These are phyloP conservation scores for Fusarium haematococcum DNA, from an alignment of 2,329 filamentous ascomycete genomes.

Conservation along the genomic window DNA sequence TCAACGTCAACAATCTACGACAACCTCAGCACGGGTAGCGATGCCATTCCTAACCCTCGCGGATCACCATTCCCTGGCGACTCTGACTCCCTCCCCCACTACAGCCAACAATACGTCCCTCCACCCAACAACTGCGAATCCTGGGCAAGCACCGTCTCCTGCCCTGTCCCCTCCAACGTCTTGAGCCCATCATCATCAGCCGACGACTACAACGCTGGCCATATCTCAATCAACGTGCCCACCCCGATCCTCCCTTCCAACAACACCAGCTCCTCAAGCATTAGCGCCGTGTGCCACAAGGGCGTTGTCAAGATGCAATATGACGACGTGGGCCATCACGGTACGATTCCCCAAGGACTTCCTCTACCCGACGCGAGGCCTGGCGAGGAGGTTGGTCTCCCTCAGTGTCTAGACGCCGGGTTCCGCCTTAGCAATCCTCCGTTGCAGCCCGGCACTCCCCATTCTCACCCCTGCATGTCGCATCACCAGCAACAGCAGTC, in stretches of 20 bases:
- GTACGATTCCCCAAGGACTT: constrained; percentile 32
- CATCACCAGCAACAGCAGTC: constrained; percentile 41
- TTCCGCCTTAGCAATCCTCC: constrained; percentile 47
- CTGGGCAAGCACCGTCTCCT: constrained; percentile 59
- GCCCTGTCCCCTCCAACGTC: constrained; percentile 61
- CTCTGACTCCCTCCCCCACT: constrained; percentile 57
- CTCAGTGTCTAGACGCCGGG: constrained; percentile 45
- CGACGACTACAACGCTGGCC: constrained; percentile 59
- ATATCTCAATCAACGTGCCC: constrained; percentile 63
- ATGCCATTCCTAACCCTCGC: constrained; percentile 57
- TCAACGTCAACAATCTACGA: constrained; percentile 53
- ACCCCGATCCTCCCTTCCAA: constrained; percentile 54
- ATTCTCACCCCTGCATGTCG: constrained; percentile 38
- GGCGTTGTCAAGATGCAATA: constrained; percentile 56
- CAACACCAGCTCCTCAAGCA: constrained; percentile 45
- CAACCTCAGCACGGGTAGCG: constrained; percentile 52
- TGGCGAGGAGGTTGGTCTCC: constrained; percentile 42
- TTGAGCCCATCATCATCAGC: constrained; percentile 65
- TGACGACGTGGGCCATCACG: constrained; percentile 46
- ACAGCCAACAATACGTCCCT: constrained; percentile 52
- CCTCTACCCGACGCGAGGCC: neutral
- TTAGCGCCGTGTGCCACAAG: constrained; percentile 48
- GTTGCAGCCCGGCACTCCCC: constrained; percentile 31
- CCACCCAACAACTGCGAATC: constrained; percentile 58
- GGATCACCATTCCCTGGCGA: constrained; percentile 61